Evolutionary conservation across 148 eudicot genomes (phyloP), one percentile per base, ranked within the genome.

Genomic region (Fagopyrum tataricum): DNA sequence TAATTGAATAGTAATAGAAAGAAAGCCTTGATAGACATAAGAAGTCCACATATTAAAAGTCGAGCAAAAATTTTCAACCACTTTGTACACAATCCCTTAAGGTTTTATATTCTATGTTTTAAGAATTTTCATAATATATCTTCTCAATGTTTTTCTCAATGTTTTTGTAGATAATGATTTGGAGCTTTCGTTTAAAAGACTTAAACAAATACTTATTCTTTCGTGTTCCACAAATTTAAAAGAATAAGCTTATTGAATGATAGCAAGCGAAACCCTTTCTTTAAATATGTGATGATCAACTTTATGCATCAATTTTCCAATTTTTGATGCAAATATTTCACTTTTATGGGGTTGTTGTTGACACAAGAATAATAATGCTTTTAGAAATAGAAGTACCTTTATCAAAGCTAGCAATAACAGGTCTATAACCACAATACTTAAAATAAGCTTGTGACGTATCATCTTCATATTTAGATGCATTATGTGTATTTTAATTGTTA

Each of bases 341-440:
- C 39, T 47, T 5, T 37, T 44, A 4, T 17, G 7, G 44, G 15
- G 5, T n/a, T n/a, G 17, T 12, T n/a, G n/a, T 24, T 20, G 14
- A 2, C 9, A 37, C 74, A 72, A 4, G 37, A 26, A 6, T 72
- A 39, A 73, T 18, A 14, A 59, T 73, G 76, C 4, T 51, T 47
- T 14, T 17, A 26, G 11, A 61, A 67, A n/a, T 67, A 51, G 66
- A 67, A 4, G 72, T 75, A 39, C 66, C 72, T 39, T 47, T 67
- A 10, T 8, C 46, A 48, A 21, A 51, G 51, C 11, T 3, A 11
- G 64, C 66, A 4, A 20, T 12, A 2, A 1, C 9, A 6, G 72
- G 72, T 2, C 77, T 72, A 17, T 46, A 56, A 26, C 52, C 21
- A 20, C 77, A 64, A 10, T 47, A 75, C 1, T 75, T 75, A 31